Percentiles rank a stretch among this genome's conserved stretches.
These are phyloP conservation scores for Magnaporthiopsis incrustans DNA, from an alignment of 2,329 filamentous ascomycete genomes.

Conservation along the genomic window DNA sequence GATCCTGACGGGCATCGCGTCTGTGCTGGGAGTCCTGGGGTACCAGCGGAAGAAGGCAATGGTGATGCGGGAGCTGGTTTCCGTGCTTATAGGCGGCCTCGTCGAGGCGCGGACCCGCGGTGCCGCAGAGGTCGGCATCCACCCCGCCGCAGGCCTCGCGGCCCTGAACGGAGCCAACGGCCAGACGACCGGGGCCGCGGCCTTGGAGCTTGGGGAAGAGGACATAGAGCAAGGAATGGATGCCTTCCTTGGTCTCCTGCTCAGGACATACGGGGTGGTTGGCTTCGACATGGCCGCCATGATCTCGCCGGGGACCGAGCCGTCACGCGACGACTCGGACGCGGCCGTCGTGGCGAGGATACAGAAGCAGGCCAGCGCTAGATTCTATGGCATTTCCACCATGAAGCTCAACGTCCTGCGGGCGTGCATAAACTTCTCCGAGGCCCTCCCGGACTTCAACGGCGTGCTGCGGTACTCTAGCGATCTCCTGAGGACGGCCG, in stretches of 20 bases:
- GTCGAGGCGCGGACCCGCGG: conserved; percentile 87
- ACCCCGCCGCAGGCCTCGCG: conserved; percentile 81
- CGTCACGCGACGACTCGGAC: conserved; percentile 36
- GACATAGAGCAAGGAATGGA: conserved; percentile 62
- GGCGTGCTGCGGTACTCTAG: conserved; percentile 86
- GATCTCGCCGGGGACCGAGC: conserved; percentile 15
- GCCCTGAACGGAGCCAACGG: conserved; percentile 53
- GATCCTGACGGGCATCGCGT: conserved; percentile 77
- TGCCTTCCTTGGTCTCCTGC: conserved; percentile 52
- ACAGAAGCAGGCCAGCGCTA: conserved; percentile 45
- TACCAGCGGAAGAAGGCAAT: conserved; percentile 86
- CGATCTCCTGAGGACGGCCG: conserved; percentile 73
- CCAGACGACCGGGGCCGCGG: conserved; percentile 43
- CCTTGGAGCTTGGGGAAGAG: conserved; percentile 53
- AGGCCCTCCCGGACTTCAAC: conserved; percentile 84
- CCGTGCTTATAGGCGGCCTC: conserved; percentile 72
- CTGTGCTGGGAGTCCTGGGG: conserved; percentile 73
- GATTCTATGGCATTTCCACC: conserved; percentile 68
- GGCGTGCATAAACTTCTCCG: conserved; percentile 87
- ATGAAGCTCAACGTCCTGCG: conserved; percentile 82
- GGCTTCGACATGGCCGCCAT: conserved; percentile 32
- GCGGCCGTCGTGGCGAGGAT: conserved; percentile 49
- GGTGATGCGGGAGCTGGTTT: conserved; percentile 77
- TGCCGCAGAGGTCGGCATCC: conserved; percentile 91
- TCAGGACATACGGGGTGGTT: conserved; percentile 57